Evolutionary conservation across 805 yeast genomes (phyloP), one percentile per base, ranked within the genome.

Genomic region (Allodekkera sacchari): DNA sequence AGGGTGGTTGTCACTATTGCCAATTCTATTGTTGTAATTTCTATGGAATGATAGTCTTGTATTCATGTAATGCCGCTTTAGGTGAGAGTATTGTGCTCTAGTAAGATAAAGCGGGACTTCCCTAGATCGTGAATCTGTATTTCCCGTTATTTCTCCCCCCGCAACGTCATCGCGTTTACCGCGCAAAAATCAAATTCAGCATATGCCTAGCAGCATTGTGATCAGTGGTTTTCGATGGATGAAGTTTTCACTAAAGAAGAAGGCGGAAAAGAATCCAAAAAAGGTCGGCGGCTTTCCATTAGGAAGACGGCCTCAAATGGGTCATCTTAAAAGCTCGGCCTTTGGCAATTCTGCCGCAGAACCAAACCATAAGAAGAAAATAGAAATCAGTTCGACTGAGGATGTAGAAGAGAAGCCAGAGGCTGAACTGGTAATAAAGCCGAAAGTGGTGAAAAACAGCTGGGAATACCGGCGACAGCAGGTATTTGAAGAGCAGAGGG

Each of bases 201-300:
- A 18, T 20, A n/a, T 21, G 23, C n/a, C 10, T 21, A n/a, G n/a
- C 11, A n/a, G n/a, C 10, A 27, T 27, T 17, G 12, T 27, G 18
- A n/a, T 10, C 11, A 10, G 23, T n/a, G 23, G 10, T 21, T 21
- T 21, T 21, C 7, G 6, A 13, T 58, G 57, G 64, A 60, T 54
- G 34, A 58, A 59, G 18, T 62, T 64, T 44, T 57, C 66, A 0
- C 33, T 63, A 30, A 62, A 62, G 45, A 54, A 53, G 31, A 47
- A 48, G 10, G 38, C 37, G 3, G 27, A 37, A 25, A 41, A 42
- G 32, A 31, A 47, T 18, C 37, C 50, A 28, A 47, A 47, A 30
- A 38, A 48, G 18, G 33, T 54, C 13, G 50, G 48, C 12, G 61
- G 58, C 7, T 59, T 61, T 29, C 50, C 61, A 1, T 24, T 61